Conservation (phyloP, 805 yeast species). For the Pichia occidentalis region DNA sequence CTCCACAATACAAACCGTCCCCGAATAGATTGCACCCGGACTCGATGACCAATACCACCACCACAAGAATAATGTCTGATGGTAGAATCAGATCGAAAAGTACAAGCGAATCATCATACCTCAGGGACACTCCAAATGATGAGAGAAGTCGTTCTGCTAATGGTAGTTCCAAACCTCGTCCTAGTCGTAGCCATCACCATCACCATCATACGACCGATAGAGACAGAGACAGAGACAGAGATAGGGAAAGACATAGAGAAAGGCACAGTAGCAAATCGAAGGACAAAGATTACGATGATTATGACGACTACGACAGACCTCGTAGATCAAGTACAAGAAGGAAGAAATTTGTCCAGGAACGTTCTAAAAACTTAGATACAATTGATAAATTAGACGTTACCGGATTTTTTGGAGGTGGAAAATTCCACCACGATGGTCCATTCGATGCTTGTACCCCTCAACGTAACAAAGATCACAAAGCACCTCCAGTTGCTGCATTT, state of each 20-base stretch:
- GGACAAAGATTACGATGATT: conserved; percentile 18
- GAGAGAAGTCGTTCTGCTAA: conserved; percentile 7
- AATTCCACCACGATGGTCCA: conserved; percentile 98
- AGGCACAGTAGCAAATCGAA: conserved; percentile 18
- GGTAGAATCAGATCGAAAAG: conserved; percentile 30
- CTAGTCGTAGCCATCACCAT: conserved; percentile 7
- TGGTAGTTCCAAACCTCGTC: not conserved
- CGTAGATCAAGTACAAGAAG: conserved; percentile 25
- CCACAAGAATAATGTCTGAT: conserved; percentile 25
- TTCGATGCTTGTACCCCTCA: conserved; percentile 98
- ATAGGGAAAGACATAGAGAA: conserved; percentile 14
- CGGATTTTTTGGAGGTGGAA: conserved; percentile 84
- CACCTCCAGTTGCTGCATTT: conserved; percentile 93
- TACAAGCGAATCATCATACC: conserved; percentile 20
- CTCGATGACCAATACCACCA: conserved; percentile 21
- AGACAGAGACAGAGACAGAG: conserved; percentile 7
- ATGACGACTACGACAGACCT: conserved; percentile 17
- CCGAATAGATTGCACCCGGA: conserved; percentile 10
- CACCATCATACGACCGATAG: conserved; percentile 17
- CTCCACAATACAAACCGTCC: conserved; percentile 4
- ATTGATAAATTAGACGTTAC: conserved; percentile 95
- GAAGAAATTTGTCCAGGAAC: conserved; percentile 38
- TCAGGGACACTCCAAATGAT: not conserved
- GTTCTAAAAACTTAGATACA: conserved; percentile 77
- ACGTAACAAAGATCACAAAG: conserved; percentile 66